These are phyloP conservation scores for Aureobasidium melanogenum DNA, from an alignment of 2,329 filamentous ascomycete genomes.

Conservation along the genomic window DNA sequence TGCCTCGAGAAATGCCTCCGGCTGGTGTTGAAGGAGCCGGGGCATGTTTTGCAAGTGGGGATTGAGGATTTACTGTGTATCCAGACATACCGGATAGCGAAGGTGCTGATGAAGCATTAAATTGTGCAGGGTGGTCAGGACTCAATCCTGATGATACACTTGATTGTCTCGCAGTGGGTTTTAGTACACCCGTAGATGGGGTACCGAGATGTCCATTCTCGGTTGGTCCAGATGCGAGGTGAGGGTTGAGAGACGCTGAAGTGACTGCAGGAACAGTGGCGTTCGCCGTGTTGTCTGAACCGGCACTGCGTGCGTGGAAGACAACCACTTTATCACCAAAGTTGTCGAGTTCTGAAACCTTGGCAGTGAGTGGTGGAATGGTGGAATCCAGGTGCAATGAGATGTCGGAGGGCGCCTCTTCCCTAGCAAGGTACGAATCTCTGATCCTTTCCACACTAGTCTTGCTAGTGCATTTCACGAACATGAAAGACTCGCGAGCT, in stretches of 20 bases:
- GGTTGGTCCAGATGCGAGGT: background rate
- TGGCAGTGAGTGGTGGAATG: background rate
- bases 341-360: background rate
- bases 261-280: background rate
- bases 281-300: background rate
- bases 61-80: background rate
- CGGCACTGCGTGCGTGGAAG: background rate
- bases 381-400: background rate
- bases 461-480: conserved; percentile 29
- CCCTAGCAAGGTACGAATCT: conserved; percentile 16
- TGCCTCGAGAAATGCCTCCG: background rate
- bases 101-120: background rate
- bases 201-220: background rate
- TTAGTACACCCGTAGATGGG: background rate
- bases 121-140: background rate
- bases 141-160: background rate
- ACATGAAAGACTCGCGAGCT: conserved; percentile 25
- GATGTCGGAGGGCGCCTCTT: background rate
- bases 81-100: background rate
- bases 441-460: conserved; percentile 16
- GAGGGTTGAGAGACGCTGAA: background rate
- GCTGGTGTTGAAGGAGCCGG: background rate
- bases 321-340: background rate
- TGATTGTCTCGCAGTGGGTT: background rate
- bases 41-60: background rate